A percentile compares a stretch with the other conserved stretches of the same genome.
phyloP scores from a whole-genome alignment of 176 grass and related monocot species.

The Echinochloa phyllopogon region DNA sequence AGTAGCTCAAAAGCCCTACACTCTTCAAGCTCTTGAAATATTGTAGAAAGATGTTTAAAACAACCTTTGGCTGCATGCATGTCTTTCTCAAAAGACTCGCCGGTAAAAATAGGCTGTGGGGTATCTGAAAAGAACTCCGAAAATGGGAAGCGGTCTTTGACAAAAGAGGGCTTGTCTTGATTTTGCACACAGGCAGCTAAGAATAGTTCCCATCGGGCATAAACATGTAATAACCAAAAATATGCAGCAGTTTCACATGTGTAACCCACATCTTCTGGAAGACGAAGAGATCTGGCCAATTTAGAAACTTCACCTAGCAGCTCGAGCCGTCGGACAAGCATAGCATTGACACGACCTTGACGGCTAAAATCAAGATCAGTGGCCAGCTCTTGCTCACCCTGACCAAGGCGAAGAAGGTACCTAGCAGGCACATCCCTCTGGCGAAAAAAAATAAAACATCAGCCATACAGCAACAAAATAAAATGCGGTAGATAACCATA shows the following conservation, averaged over 20 bases:
- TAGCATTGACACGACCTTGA: constrained; percentile 96
- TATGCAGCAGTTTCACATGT: constrained; percentile 96
- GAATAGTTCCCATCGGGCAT: constrained; percentile 93
- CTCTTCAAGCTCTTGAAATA: constrained; percentile 99
- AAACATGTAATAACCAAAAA: constrained; percentile 98
- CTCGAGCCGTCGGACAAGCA: constrained; percentile 88
- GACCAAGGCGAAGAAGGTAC: constrained; percentile 97
- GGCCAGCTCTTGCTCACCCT: constrained; percentile 97
- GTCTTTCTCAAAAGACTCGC: constrained; percentile 91
- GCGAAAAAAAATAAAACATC: constrained; percentile 35
- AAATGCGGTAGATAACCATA: constrained; percentile 12
- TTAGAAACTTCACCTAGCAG: constrained; percentile 91
- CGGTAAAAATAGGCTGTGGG: constrained; percentile 69
- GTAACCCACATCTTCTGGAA: constrained; percentile 90
- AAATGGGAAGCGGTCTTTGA: constrained; percentile 91
- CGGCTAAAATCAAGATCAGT: constrained; percentile 99
- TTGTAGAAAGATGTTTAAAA: constrained; percentile 88
- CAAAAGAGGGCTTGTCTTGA: constrained; percentile 71
- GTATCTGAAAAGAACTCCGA: constrained; percentile 75
- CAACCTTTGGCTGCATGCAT: constrained; percentile 96
- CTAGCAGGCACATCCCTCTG: constrained; percentile 98
- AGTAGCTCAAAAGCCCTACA: constrained; percentile 98
- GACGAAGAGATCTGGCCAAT: constrained; percentile 76
- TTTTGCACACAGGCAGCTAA: constrained; percentile 75
- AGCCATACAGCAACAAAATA: constrained; percentile 30